Base-by-base conservation (phyloP, 441 rosid genomes). In the Omphalea diandra region DNA sequence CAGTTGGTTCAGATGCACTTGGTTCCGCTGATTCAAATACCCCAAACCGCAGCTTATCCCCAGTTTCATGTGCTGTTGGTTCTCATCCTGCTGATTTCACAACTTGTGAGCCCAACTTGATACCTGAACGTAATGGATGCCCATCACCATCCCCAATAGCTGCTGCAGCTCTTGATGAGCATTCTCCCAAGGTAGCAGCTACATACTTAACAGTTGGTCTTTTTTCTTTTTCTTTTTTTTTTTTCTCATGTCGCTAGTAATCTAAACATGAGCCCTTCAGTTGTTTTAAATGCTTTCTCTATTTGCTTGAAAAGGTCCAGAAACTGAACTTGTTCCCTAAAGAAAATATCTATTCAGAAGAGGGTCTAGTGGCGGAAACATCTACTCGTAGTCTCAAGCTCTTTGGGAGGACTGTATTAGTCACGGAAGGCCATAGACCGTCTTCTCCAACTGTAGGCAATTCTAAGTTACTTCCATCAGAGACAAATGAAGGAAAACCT, bases 351-450 rank as follows among this genome's bases (percentile, higher is more conserved):
- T 47, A 59, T 43, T 40, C 65, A 5, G 72, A 71, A 68, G 84
- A 80, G 70, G 67, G 55, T 43, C 59, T 53, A 20, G 64, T 52
- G 55, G 75, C 77, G 73, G 83, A 77, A 76, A 79, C 82, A 8
- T 74, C 78, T 11, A 73, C 79, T 60, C 83, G 81, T 50, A 79
- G 79, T 75, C 82, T 90, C 63, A 88, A 88, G 81, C 93, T 90
- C 43, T 90, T 90, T 29, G 97, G 97, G 54, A 77, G 80, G 72
- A 86, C 88, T 36, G 86, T 90, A 11, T 60, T 83, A 68, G 84
- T 90, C 43, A 73, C 81, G 20, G 86, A 80, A 50, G 75, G 81
- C 22, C 76, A 78, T 33, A 55, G 71, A 24, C 63, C 80, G 20
- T 76, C 82, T 53, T 75, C 81, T 59, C 75, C 74, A 40, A 69